These are phyloP conservation scores for Kazachstania viticola DNA, from an alignment of 805 yeast genomes.

Conservation along the genomic window DNA sequence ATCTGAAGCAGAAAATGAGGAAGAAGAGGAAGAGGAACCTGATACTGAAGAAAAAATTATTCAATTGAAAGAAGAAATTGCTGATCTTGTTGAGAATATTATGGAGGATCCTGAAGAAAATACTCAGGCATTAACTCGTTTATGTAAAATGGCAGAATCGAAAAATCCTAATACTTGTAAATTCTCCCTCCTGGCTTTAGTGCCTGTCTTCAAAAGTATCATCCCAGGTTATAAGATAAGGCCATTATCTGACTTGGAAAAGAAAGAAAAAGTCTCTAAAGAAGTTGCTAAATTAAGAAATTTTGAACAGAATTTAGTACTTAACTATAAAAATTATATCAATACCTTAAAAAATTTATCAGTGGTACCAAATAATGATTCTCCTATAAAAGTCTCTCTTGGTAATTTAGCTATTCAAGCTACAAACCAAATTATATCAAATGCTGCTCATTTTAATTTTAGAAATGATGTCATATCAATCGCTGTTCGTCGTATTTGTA, in stretches of 20 bases:
- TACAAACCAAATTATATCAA: constrained; percentile 61
- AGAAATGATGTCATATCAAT: constrained; percentile 63
- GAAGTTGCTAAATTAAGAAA: constrained; percentile 70
- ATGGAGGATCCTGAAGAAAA: constrained; percentile 88
- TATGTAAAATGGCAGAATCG: constrained; percentile 60
- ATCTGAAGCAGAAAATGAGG: constrained; percentile 18
- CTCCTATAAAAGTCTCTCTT: constrained; percentile 19
- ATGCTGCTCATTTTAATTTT: constrained; percentile 70
- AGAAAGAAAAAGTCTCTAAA: constrained; percentile 67
- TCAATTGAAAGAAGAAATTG: constrained; percentile 70
- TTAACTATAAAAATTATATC: constrained; percentile 57
- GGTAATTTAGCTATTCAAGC: constrained; percentile 61
- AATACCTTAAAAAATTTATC: constrained; percentile 38
- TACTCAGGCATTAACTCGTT: constrained; percentile 48
- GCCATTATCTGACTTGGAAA: constrained; percentile 70
- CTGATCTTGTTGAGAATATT: constrained; percentile 63
- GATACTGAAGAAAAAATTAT: constrained; percentile 45
- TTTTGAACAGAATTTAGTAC: constrained; percentile 70
- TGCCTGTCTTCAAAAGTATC: constrained; percentile 73
- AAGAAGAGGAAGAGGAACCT: constrained; percentile 27
- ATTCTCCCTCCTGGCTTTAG: constrained; percentile 64
- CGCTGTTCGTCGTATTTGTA: constrained; percentile 56
- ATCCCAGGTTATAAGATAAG: constrained; percentile 84
- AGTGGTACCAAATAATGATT: constrained; percentile 27
- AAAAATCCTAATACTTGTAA: constrained; percentile 54